phyloP scores from a whole-genome alignment of 225 moss, liverwort and hornwort species.

The Anthoceros angustus region DNA sequence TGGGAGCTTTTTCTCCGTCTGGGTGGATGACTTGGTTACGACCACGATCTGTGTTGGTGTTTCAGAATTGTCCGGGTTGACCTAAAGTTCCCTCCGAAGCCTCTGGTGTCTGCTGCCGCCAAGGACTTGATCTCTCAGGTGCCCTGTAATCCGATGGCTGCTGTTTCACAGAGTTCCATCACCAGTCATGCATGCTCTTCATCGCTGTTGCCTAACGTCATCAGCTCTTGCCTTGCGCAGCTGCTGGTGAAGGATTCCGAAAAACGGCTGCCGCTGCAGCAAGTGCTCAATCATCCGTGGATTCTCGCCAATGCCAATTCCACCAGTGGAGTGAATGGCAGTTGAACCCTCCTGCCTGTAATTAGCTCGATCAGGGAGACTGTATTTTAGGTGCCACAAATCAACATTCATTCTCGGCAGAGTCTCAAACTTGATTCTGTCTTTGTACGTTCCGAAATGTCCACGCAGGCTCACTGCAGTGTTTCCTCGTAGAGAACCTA shows the following conservation, averaged over 20 bases:
- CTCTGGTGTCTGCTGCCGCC: slow-evolving; percentile 54
- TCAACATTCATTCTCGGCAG: not conserved
- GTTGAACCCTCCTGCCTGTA: not conserved
- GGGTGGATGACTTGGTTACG: not conserved
- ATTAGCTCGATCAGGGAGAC: not conserved
- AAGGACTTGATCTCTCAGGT: slow-evolving; percentile 89
- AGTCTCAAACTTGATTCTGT: not conserved
- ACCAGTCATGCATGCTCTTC: not conserved
- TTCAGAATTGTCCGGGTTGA: slow-evolving; percentile 77
- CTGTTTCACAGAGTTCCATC: not conserved
- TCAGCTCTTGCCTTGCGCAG: not conserved
- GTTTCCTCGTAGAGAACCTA: not conserved
- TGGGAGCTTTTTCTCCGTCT: not conserved
- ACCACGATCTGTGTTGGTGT: not conserved
- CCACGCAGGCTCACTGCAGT: not conserved
- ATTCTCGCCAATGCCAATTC: not conserved
- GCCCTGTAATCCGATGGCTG: not conserved
- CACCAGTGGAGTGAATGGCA: not conserved
- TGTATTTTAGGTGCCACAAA: slow-evolving; percentile 1
- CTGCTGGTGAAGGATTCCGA: not conserved
- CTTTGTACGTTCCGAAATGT: not conserved
- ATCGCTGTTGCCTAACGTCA: not conserved
- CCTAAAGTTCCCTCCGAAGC: slow-evolving; percentile 66
- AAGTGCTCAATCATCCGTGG: slow-evolving; percentile 1
- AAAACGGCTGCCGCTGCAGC: slow-evolving; percentile 1